A percentile compares a stretch with the other conserved stretches of the same genome.
These are phyloP conservation scores for Aspergillus indologenus DNA, from an alignment of 495 filamentous ascomycete species.

Conservation along the genomic window DNA sequence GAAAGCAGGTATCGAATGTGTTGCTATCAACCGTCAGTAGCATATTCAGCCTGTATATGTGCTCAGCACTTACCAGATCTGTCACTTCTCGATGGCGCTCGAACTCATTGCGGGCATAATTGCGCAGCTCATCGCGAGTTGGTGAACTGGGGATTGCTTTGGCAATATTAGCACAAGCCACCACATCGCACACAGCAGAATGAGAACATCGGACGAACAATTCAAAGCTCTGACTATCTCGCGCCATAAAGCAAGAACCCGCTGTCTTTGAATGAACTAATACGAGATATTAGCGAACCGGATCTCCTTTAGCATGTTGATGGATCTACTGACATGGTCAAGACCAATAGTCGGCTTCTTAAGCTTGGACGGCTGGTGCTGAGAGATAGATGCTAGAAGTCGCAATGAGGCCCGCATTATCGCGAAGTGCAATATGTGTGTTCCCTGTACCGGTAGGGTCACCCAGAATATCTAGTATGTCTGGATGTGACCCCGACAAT, in stretches of 20 bases:
- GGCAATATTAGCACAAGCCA: constrained; percentile 5
- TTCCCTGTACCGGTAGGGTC: no score
- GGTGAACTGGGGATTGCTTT: constrained; percentile 42
- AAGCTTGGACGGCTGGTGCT: constrained; percentile 31
- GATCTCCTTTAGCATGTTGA: background rate
- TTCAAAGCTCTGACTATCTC: constrained; percentile 39
- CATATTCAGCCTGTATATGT: background rate
- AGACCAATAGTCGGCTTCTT: constrained; percentile 40
- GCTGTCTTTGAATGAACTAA: constrained; percentile 44
- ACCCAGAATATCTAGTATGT: no score
- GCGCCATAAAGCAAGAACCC: constrained; percentile 39
- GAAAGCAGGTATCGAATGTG: constrained; percentile 63
- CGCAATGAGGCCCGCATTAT: constrained; percentile 30
- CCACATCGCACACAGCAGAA: background rate
- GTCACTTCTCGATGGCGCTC: constrained; percentile 67
- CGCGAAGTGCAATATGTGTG: constrained; percentile 9
- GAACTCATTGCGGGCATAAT: constrained; percentile 74
- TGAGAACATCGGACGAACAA: constrained; percentile 25
- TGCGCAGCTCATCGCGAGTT: constrained; percentile 61
- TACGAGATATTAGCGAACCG: background rate
- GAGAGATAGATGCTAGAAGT: constrained; percentile 32
- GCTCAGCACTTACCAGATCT: constrained; percentile 56
- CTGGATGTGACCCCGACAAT: no score
- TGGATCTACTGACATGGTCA: constrained; percentile 36
- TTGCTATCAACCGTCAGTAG: constrained; percentile 27